These are phyloP conservation scores for Penicillium oxalicum DNA, from an alignment of 2,329 filamentous ascomycete genomes.

Conservation along the genomic window DNA sequence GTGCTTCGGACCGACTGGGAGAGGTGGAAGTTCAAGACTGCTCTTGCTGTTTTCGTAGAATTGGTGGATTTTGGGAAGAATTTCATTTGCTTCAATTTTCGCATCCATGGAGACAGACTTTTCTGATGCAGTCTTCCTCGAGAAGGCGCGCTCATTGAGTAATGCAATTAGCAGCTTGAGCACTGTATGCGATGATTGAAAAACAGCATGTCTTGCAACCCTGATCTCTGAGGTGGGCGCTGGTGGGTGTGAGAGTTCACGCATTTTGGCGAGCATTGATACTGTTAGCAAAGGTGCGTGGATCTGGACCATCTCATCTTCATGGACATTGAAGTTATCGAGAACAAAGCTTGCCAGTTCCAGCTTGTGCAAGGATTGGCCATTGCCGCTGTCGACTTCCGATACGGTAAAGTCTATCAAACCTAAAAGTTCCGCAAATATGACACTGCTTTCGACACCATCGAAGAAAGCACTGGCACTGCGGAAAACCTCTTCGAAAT, in stretches of 20 bases:
- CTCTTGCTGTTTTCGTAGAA: constrained; percentile 69
- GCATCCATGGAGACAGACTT: constrained; percentile 11
- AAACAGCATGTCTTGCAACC: constrained; percentile 17
- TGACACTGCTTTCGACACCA: constrained; percentile 87
- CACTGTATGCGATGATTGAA: constrained; percentile 25
- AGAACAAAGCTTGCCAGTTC: constrained; percentile 75
- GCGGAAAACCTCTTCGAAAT: constrained; percentile 79
- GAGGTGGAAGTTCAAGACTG: constrained; percentile 56
- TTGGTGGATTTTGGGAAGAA: constrained; percentile 55
- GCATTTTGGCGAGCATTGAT: constrained; percentile 51
- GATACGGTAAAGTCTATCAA: constrained; percentile 52
- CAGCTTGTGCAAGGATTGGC: constrained; percentile 56
- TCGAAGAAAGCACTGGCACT: constrained; percentile 97
- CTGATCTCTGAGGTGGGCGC: constrained; percentile 8
- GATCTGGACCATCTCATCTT: constrained; percentile 88
- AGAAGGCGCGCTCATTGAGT: constrained; percentile 46
- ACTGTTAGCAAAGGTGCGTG: constrained; percentile 74
- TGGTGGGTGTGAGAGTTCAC: constrained; percentile 24
- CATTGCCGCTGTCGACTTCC: constrained; percentile 45
- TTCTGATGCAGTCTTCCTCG: constrained; percentile 42
- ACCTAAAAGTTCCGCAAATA: constrained; percentile 75
- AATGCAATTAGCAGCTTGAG: constrained; percentile 27
- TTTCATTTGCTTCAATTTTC: constrained; percentile 29
- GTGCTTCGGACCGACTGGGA: constrained; percentile 54
- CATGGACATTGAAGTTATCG: constrained; percentile 81